phyloP scores from a whole-genome alignment of 139 green algal species.

The Tetradesmus obliquus region DNA sequence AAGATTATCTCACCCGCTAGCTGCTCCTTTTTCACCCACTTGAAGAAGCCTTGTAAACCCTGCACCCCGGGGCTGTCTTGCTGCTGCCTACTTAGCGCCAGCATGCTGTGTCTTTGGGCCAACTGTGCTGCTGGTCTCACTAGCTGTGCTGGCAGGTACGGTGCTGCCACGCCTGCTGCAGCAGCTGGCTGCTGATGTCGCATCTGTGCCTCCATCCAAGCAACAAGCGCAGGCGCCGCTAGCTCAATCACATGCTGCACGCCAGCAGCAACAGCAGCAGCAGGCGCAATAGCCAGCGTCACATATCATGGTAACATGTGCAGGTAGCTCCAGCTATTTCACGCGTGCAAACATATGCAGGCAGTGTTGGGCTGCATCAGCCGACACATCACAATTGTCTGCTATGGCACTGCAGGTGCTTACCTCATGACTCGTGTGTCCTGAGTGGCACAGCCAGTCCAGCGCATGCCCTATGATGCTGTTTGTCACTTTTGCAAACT shows the following conservation, averaged over 20 bases:
- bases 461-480: not conserved
- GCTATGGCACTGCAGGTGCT: not conserved
- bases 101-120: too few species aligned
- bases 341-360: not conserved
- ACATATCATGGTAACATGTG: not conserved
- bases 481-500: conserved; percentile 27
- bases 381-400: not conserved
- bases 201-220: conserved; percentile 29
- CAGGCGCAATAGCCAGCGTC: not conserved
- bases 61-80: not conserved
- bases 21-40: conserved; percentile 34
- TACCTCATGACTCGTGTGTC: conserved; percentile 14
- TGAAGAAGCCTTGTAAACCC: not conserved
- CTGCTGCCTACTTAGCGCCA: not conserved
- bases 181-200: not conserved
- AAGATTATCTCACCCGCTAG: conserved; percentile 25
- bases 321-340: not conserved
- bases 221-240: conserved; percentile 16
- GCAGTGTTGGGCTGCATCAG: too few species aligned
- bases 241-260: conserved; percentile 26
- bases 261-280: not conserved
- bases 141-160: not conserved
- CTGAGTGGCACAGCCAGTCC: conserved; percentile 31
- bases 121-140: not conserved
- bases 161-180: not conserved